Evolutionary conservation across 2,329 filamentous ascomycete species (phyloP).

Genomic region (Arthrinium puccinioides): DNA sequence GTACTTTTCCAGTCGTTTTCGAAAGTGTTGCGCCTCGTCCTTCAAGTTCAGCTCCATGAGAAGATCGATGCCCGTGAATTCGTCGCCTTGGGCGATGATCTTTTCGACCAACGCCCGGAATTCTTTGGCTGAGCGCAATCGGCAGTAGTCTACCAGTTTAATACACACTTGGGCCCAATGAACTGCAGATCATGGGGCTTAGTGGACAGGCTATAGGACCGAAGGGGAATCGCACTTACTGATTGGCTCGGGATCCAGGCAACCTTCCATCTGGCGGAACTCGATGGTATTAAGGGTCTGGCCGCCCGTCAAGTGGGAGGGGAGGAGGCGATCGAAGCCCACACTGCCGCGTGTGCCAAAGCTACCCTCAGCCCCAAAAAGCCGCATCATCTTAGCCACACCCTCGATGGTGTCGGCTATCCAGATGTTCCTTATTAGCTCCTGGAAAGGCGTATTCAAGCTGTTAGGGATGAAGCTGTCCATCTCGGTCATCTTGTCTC

Average conservation of each 20-base stretch:
- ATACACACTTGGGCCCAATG: not conserved
- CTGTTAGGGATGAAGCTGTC: no score
- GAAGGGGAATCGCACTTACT: no score
- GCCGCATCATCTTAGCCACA: no score
- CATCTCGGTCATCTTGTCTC: no score
- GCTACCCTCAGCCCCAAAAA: no score
- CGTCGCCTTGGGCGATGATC: not conserved
- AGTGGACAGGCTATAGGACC: no score
- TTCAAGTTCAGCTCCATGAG: not conserved
- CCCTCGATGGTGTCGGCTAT: no score
- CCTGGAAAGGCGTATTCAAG: no score
- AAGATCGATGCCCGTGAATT: not conserved
- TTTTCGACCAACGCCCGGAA: not conserved
- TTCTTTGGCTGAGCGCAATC: not conserved
- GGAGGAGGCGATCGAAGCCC: not conserved
- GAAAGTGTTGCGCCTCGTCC: not conserved
- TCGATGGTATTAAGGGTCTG: not conserved
- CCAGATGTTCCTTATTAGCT: no score
- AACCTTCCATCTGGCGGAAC: slow-evolving; percentile 2
- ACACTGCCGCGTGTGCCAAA: no score
- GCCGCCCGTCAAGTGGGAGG: not conserved
- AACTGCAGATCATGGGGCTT: no score
- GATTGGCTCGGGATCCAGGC: not conserved
- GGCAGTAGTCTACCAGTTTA: not conserved
- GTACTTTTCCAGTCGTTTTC: no score